Percentiles rank a stretch among this genome's conserved stretches.
These are phyloP conservation scores for Ganoderma multipileum DNA, from an alignment of 1,284 basidiomycete genomes.

Conservation along the genomic window DNA sequence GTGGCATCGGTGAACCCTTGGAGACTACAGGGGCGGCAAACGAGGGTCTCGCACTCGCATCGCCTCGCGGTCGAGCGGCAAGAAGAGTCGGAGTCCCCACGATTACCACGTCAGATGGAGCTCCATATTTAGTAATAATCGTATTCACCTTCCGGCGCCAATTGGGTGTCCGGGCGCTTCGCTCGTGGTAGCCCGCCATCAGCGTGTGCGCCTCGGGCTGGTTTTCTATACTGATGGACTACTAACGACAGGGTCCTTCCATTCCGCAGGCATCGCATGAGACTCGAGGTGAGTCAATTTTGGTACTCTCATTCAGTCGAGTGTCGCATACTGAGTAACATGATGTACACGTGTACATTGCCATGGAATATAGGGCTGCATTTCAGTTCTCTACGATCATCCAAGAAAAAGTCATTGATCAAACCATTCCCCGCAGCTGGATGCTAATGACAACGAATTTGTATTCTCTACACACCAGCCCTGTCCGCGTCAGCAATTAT, in stretches of 20 bases:
- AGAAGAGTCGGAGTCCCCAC: not conserved
- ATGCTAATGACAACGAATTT: not conserved
- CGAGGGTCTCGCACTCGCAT: slow-evolving; percentile 1
- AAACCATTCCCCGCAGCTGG: not conserved
- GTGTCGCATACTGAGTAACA: not conserved
- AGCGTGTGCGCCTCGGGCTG: not conserved
- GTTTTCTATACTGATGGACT: not conserved
- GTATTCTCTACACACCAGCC: not conserved
- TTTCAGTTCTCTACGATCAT: not conserved
- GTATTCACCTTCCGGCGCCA: slow-evolving; percentile 2
- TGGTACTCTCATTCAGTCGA: not conserved
- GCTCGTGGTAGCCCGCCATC: not conserved
- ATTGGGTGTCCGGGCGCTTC: not conserved
- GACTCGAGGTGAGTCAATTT: not conserved
- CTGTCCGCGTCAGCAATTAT: not conserved
- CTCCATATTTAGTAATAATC: not conserved
- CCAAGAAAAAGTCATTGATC: not conserved
- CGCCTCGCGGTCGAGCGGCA: not conserved
- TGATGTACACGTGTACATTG: not conserved
- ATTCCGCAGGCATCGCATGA: not conserved
- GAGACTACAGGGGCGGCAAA: slow-evolving; percentile 4
- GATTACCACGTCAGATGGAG: not conserved
- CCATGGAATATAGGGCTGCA: not conserved
- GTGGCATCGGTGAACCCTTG: slow-evolving; percentile 17
- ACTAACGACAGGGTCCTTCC: not conserved